A percentile compares a stretch with the other conserved stretches of the same genome.
These are phyloP conservation scores for Fusarium tuaranense DNA, from an alignment of 2,329 filamentous ascomycete genomes.

Conservation along the genomic window DNA sequence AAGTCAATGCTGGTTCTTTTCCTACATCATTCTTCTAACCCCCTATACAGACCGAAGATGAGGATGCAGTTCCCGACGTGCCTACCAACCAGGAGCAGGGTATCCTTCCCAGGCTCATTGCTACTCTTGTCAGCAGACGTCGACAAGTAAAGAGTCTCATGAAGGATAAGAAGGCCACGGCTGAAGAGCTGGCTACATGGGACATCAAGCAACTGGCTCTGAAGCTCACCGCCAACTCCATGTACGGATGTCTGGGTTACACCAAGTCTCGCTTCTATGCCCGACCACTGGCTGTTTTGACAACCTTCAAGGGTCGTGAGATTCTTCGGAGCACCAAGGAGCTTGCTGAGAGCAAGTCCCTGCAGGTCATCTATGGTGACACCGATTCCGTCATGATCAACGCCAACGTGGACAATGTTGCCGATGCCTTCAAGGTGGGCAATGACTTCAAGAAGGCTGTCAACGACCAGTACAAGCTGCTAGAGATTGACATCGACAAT, in stretches of 20 bases:
- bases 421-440: constrained; percentile 90
- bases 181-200: constrained; percentile 92
- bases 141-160: constrained; percentile 95
- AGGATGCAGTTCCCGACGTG: constrained; percentile 90
- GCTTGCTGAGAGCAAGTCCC: constrained; percentile 87
- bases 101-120: constrained; percentile 90
- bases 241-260: constrained; percentile 99
- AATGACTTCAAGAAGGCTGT: constrained; percentile 95
- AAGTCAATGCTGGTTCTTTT: constrained; percentile 51
- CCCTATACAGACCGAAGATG: constrained; percentile 68
- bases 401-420: constrained; percentile 93
- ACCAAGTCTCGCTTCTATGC: constrained; percentile 98
- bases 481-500: constrained; percentile 99
- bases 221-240: constrained; percentile 98
- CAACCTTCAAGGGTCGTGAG: constrained; percentile 96
- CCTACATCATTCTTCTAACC: constrained; percentile 42
- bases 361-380: constrained; percentile 98
- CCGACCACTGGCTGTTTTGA: constrained; percentile 92
- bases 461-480: constrained; percentile 90
- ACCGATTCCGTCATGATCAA: constrained; percentile 99
- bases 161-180: constrained; percentile 90
- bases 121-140: constrained; percentile 88
- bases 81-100: constrained; percentile 83
- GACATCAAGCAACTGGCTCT: constrained; percentile 97
- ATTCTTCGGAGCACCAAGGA: constrained; percentile 97